Evolutionary conservation across 176 grass and related monocot genomes (phyloP).

Genomic region (Hyparrhenia diplandra): DNA sequence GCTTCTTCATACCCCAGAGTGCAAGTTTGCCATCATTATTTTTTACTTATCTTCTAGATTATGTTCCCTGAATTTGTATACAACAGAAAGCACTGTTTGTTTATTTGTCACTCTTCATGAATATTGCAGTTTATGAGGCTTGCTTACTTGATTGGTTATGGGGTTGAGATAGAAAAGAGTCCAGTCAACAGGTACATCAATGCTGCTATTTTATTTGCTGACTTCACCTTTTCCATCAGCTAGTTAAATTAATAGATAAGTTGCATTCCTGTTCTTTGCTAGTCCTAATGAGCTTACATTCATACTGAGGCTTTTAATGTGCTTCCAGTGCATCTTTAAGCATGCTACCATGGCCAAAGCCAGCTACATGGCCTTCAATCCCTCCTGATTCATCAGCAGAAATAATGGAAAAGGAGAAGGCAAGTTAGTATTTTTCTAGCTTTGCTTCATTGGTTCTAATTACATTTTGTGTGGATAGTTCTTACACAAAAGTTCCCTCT

Average conservation of each 20-base stretch:
- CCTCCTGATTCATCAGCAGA: conserved; percentile 74
- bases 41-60: conserved; percentile 29
- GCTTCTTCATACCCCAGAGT: conserved; percentile 7
- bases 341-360: conserved; percentile 99
- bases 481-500: conserved; percentile 13
- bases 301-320: conserved; percentile 6
- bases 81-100: background rate
- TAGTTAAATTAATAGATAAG: background rate
- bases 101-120: conserved; percentile 31
- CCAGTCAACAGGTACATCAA: conserved; percentile 85
- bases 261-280: conserved; percentile 3
- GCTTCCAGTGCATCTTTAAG: conserved; percentile 83
- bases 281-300: conserved; percentile 15
- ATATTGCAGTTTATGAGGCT: conserved; percentile 92
- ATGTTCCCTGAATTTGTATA: conserved; percentile 11
- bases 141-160: conserved; percentile 97
- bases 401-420: conserved; percentile 96
- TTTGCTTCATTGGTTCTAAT: conserved; percentile 29
- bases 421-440: conserved; percentile 37
- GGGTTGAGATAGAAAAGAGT: conserved; percentile 91
- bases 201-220: conserved; percentile 12
- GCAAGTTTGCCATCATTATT: background rate
- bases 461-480: conserved; percentile 24
- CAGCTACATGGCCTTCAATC: conserved; percentile 88
- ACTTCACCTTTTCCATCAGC: background rate